phyloP scores from a whole-genome alignment of 2,329 filamentous ascomycete species.

The Mollisiaceae sp. region DNA sequence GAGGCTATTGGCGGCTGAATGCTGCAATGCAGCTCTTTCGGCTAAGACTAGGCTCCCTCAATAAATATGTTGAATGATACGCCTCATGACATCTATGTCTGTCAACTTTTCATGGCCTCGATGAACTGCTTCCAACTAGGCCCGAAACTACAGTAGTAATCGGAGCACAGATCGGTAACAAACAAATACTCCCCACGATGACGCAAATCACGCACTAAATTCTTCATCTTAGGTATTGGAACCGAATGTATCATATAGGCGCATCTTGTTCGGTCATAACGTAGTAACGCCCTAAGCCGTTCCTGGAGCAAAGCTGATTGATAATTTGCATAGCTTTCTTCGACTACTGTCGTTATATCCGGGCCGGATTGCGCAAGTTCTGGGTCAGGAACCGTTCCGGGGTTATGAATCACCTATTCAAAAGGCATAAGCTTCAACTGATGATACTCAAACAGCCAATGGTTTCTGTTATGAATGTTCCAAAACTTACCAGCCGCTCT shows the following conservation, averaged over 20 bases:
- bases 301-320: conserved; percentile 12
- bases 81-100: too few relatives aligned
- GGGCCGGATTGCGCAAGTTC: conserved; percentile 21
- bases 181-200: conserved; percentile 9
- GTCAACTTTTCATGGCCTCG: background rate
- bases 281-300: conserved; percentile 10
- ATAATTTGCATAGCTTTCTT: conserved; percentile 18
- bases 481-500: conserved; percentile 22
- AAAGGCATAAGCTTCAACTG: background rate
- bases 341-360: conserved; percentile 25
- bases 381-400: conserved; percentile 26
- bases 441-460: background rate
- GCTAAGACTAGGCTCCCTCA: too few relatives aligned
- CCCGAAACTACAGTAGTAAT: conserved; percentile 15
- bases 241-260: conserved; percentile 3
- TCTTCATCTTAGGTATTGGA: background rate
- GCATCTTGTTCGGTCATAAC: background rate
- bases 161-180: background rate
- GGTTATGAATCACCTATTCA: conserved; percentile 28
- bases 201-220: background rate
- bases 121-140: conserved; percentile 4
- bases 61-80: too few relatives aligned
- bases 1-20: too few relatives aligned
- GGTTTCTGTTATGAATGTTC: background rate
- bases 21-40: too few relatives aligned